phyloP scores from a whole-genome alignment of 2,329 filamentous ascomycete genomes.

The Myotisia sp. region DNA sequence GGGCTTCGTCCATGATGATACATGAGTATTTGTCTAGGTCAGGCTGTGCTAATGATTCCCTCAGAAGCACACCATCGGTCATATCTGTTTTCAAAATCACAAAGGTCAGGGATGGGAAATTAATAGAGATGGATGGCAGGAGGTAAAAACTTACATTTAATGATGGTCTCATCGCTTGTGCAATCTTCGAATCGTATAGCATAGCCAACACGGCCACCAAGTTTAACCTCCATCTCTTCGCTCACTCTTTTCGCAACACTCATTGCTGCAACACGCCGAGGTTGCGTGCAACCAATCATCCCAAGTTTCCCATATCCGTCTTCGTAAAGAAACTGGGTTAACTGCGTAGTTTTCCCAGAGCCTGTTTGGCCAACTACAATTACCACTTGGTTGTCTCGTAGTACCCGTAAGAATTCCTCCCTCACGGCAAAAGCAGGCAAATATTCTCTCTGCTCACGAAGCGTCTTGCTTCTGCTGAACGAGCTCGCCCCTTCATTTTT shows the following conservation, averaged over 20 bases:
- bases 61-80: conserved; percentile 88
- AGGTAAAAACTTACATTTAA: conserved; percentile 54
- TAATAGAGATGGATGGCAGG: background rate
- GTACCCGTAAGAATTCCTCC: conserved; percentile 80
- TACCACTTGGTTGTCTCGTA: conserved; percentile 90
- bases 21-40: conserved; percentile 94
- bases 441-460: conserved; percentile 83
- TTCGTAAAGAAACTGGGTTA: conserved; percentile 91
- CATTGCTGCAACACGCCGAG: conserved; percentile 93
- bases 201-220: conserved; percentile 83
- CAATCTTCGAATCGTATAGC: conserved; percentile 98
- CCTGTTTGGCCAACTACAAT: conserved; percentile 96
- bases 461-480: conserved; percentile 82
- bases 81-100: conserved; percentile 47
- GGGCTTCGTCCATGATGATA: conserved; percentile 98
- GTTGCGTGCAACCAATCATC: conserved; percentile 93
- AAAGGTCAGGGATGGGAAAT: conserved; percentile 13
- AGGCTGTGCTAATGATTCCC: conserved; percentile 82
- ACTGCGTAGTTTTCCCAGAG: conserved; percentile 91
- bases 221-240: conserved; percentile 91
- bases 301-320: conserved; percentile 80
- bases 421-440: conserved; percentile 91
- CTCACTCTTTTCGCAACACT: conserved; percentile 96
- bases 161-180: conserved; percentile 84
- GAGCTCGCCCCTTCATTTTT: conserved; percentile 72